Evolutionary conservation across 352 stramenopile genomes (phyloP).

Genomic region (Pythium folliculosum): DNA sequence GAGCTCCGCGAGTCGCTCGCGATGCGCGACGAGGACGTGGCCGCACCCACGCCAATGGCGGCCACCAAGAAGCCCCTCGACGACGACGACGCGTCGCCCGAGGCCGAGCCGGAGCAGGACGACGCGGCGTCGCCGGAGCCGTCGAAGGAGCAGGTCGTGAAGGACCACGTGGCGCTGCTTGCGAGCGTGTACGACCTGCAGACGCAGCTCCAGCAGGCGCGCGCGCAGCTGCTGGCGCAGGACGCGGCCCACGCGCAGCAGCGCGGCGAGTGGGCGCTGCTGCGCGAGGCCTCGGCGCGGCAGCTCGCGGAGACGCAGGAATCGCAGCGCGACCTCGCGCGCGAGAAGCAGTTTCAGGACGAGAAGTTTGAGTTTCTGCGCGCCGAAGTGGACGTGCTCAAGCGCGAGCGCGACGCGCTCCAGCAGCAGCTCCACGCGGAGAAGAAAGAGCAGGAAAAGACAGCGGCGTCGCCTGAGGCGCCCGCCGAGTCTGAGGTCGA

Average conservation of each 20-base stretch:
- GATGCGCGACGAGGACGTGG: conserved; percentile 24
- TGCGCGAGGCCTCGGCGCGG: conserved; percentile 24
- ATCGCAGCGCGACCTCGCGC: conserved; percentile 25
- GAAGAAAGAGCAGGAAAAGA: background rate
- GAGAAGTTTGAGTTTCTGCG: conserved; percentile 41
- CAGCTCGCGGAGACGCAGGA: conserved; percentile 27
- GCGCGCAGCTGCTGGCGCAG: conserved; percentile 21
- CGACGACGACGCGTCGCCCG: background rate
- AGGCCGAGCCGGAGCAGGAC: conserved; percentile 13
- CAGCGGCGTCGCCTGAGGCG: too few relatives aligned
- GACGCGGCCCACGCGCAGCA: conserved; percentile 30
- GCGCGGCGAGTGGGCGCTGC: conserved; percentile 37
- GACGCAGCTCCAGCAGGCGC: conserved; percentile 24
- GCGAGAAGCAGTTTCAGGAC: conserved; percentile 38
- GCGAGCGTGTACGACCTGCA: conserved; percentile 33
- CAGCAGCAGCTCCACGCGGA: background rate
- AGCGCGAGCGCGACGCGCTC: conserved; percentile 27
- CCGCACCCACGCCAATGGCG: too few relatives aligned
- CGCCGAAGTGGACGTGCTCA: conserved; percentile 36
- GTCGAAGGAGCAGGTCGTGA: background rate
- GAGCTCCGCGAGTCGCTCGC: conserved; percentile 16
- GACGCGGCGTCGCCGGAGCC: background rate
- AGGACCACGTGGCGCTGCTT: conserved; percentile 28
- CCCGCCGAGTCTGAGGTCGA: background rate
- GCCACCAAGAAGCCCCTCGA: background rate